Conservation (phyloP, 2,329 filamentous ascomycete species). For the Botrytis cinerea region DNA sequence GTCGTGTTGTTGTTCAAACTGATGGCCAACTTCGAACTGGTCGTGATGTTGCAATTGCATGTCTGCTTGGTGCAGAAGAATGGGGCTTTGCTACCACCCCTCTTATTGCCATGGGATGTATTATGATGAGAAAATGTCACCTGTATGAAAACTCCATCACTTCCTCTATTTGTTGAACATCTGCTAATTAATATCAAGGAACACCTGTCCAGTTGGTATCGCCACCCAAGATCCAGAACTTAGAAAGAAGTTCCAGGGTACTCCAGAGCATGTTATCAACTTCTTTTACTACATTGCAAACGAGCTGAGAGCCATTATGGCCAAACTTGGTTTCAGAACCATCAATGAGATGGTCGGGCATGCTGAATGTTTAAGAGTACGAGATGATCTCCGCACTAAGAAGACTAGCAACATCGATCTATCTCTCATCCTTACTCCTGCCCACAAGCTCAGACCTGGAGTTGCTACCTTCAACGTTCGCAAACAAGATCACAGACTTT, state of each 20-base stretch:
- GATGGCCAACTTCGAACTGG: constrained; percentile 93
- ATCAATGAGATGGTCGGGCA: constrained; percentile 98
- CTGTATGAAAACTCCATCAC: constrained; percentile 49
- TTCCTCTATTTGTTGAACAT: background rate
- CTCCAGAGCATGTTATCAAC: constrained; percentile 96
- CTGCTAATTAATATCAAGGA: constrained; percentile 43
- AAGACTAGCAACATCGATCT: constrained; percentile 95
- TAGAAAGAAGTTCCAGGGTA: constrained; percentile 88
- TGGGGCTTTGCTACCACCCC: constrained; percentile 96
- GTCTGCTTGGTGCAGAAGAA: constrained; percentile 94
- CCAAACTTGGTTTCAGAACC: constrained; percentile 88
- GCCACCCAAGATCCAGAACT: constrained; percentile 95
- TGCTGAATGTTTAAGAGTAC: constrained; percentile 81
- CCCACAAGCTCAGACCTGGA: constrained; percentile 91
- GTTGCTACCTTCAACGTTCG: constrained; percentile 97
- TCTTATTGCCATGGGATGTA: constrained; percentile 93
- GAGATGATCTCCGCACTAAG: constrained; percentile 81
- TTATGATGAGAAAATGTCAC: constrained; percentile 77
- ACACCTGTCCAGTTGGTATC: constrained; percentile 89
- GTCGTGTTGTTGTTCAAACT: constrained; percentile 93
- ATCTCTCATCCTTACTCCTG: constrained; percentile 88
- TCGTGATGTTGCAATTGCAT: constrained; percentile 90
- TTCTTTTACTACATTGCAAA: constrained; percentile 94
- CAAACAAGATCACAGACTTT: constrained; percentile 94
- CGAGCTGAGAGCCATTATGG: constrained; percentile 95